Evolutionary conservation across 495 filamentous ascomycete species (phyloP).

Genomic region (Neurospora tetrasperma): DNA sequence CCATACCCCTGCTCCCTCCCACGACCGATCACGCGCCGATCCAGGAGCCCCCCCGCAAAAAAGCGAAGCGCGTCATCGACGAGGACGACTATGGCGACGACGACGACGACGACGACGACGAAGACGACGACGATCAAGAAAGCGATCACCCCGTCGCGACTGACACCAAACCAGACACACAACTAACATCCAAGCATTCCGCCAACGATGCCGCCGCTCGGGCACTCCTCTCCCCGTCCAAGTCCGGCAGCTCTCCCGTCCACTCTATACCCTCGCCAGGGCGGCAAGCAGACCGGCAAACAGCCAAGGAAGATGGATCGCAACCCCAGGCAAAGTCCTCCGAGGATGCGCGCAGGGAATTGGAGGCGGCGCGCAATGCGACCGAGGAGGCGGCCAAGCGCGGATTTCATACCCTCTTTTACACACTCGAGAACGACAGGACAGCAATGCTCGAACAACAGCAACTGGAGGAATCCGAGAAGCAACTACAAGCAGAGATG

Average conservation of each 20-base stretch:
- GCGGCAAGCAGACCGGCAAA: constrained; percentile 32
- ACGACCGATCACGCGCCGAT: constrained; percentile 38
- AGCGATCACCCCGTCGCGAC: constrained; percentile 33
- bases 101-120: constrained; percentile 81
- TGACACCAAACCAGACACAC: constrained; percentile 34
- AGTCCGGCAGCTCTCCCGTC: constrained; percentile 48
- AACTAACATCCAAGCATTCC: constrained; percentile 40
- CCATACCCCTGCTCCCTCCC: constrained; percentile 27
- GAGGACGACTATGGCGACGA: constrained; percentile 80
- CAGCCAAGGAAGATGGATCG: constrained; percentile 31
- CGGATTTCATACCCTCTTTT: constrained; percentile 85
- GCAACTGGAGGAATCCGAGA: constrained; percentile 89
- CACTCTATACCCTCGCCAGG: constrained; percentile 42
- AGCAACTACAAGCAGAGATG: constrained; percentile 91
- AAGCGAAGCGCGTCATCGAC: constrained; percentile 48
- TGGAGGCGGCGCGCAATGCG: constrained; percentile 89
- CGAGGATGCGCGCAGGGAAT: constrained; percentile 81
- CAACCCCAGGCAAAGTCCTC: constrained; percentile 50
- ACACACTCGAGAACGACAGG: constrained; percentile 88
- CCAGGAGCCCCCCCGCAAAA: constrained; percentile 38
- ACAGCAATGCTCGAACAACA: constrained; percentile 97
- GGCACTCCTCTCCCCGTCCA: constrained; percentile 42
- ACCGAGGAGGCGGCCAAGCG: constrained; percentile 82
- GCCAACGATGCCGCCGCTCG: constrained; percentile 36
- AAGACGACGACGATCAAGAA: constrained; percentile 50